Evolutionary conservation across 805 yeast species (phyloP), one percentile per base, ranked within the genome.

Genomic region (Ogataea philodendri): DNA sequence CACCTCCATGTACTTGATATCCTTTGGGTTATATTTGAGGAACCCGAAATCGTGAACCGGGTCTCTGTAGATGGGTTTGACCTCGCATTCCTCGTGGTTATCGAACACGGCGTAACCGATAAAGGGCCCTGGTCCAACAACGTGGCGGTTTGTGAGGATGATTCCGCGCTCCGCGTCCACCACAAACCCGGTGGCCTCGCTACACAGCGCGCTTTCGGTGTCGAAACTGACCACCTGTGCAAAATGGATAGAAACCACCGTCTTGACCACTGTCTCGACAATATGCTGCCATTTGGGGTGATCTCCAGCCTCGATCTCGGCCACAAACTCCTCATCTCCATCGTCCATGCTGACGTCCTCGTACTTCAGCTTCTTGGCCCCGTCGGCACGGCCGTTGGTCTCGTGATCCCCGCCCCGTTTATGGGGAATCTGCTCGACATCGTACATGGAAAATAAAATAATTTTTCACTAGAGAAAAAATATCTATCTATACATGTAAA

Each of bases 11-110:
- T 88, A 83, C 58, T 83, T 83, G 42, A 89, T 74, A 11, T 66
- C 67, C 13, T 57, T 52, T 8, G 95, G 93, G 47, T 88, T 76
- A 49, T 85, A 89, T 57, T 79, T 72, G 46, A 89, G 68, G 51
- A 89, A 84, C 5, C 97, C 97, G 61, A 89, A 89, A 62, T 89
- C 97, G 57, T 89, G 97, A 19, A 89, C 89, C 0, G 97, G 96
- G 58, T 89, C 97, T 55, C 97, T 74, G 58, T 87, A 88, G 19
- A 86, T 75, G 3, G 95, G 94, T 35, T 70, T 77, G 3, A 87
- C 94, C 26, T 79, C 86, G 32, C 86, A 84, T 61, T 88, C 96
- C 60, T 89, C 97, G 61, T 89, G 96, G 57, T 89, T 89, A 55
- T 89, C 95, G 55, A 89, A 89, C 2, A 89, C 87, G 0, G 85